Base-by-base conservation (phyloP, 306 rosid species). In the Dalbergia cultrata region DNA sequence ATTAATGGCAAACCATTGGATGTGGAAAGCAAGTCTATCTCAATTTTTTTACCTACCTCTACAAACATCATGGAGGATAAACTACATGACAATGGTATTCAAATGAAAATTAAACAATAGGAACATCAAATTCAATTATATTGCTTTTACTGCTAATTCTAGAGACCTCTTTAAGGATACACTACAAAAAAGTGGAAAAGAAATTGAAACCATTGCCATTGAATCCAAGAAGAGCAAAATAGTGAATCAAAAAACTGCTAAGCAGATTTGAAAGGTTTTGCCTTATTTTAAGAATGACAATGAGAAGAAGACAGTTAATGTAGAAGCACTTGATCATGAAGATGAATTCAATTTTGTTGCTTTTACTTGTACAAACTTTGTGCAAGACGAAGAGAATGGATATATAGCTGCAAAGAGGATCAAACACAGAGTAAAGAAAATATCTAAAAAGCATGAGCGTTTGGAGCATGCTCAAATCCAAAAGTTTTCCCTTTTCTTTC, bases 181-280 rank as follows among this genome's bases (percentile, higher is more conserved):
- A 11, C 41, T 35, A 8, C 41, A 18, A 14, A 41, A 43, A 56
- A 14, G 13, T 17, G 18, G 26, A 49, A 7, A 33, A 3, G 58
- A 45, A 21, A 22, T 19, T 45, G 58, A 22, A 47, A 50, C 45
- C 8, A 45, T 5, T 34, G 39, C 57, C 3, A 31, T 56, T 6
- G 22, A 54, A 52, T 65, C 53, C 64, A 54, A 18, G 81, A 14
- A 50, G 63, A 50, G 44, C 8, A 50, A 70, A 6, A 2, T 9
- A 3, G 13, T 3, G 22, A 34, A 70, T 31, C 61, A 49, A 26
- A 22, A 9, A 35, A 53, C 19, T 52, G 35, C 1, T 33, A 31
- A 60, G 18, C 35, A 43, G 50, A 57, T 43, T 68, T 47, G 7
- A 13, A 78, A 67, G 76, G 82, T 79, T 59, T 80, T 72, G 5